Base-by-base conservation (phyloP, 1,139 yeast species). In the Scheffersomyces segobiensis region DNA sequence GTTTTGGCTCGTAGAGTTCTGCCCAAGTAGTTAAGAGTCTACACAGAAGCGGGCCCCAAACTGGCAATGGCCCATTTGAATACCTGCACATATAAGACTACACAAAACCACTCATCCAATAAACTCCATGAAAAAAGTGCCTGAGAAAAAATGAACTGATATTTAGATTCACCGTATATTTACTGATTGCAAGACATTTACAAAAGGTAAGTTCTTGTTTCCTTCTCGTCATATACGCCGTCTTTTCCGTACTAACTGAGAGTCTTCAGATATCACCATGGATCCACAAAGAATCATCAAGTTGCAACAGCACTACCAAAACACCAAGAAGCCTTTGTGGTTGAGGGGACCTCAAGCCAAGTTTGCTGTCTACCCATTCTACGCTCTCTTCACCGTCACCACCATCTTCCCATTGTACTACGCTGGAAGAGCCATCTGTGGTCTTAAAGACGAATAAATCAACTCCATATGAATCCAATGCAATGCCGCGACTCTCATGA, bases 351-450 rank as follows among this genome's bases (percentile, higher is more conserved):
- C 80, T 65, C 87, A 93, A 79, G 87, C 97, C 67, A 91, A 91
- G 80, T 79, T 85, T 71, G 79, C 89, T 75, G 85, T 93, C 68
- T 91, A 89, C 80, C 98, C 98, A 75, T 93, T 89, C 86, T 91
- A 87, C 83, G 96, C 93, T 66, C 81, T 91, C 66, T 90, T 93
- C 81, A 82, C 93, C 63, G 82, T 89, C 63, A 81, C 93, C 67
- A 84, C 92, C 59, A 83, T 84, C 64, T 84, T 86, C 64, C 91
- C 96, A 67, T 79, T 89, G 66, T 86, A 76, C 81, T 91, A 89
- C 84, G 76, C 89, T 57, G 95, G 89, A 68, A 89, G 96, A 82
- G 96, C 97, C 67, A 74, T 85, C 63, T 74, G 79, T 58, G 93
- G 93, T 72, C 81, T 88, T 71, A 89, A 88, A 80, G 91, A 75